Percentiles rank a stretch among this genome's conserved stretches.
phyloP scores from a whole-genome alignment of 2,329 filamentous ascomycete genomes.

The Stemphylium vesicarium region DNA sequence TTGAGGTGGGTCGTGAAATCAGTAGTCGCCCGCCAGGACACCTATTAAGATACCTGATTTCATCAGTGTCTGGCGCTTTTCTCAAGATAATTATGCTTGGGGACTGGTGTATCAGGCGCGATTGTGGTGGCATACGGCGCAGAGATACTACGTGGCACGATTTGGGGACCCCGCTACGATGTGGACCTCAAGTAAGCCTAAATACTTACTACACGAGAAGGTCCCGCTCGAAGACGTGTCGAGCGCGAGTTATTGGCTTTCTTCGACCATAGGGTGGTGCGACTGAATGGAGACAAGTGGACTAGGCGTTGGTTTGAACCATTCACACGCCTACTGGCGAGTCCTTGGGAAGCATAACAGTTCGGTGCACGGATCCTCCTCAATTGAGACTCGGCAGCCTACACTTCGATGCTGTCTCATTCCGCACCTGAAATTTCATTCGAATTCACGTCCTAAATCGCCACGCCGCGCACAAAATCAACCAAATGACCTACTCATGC shows the following conservation, averaged over 20 bases:
- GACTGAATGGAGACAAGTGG: not conserved
- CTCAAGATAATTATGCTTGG: not conserved
- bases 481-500: conserved; percentile 1
- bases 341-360: not conserved
- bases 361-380: not conserved
- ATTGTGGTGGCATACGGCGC: too few species aligned
- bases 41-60: too few species aligned
- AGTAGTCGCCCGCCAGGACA: too few species aligned
- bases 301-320: not conserved
- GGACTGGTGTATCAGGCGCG: not conserved
- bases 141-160: not conserved
- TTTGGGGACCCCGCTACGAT: not conserved
- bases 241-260: not conserved
- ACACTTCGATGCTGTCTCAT: not conserved
- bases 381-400: not conserved
- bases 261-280: too few species aligned
- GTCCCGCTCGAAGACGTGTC: not conserved
- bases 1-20: too few species aligned
- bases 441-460: not conserved
- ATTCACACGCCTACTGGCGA: not conserved
- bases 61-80: too few species aligned
- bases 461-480: not conserved
- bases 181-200: not conserved
- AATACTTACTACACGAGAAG: not conserved
- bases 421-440: not conserved